Conservation (phyloP, 2,329 filamentous ascomycete genomes). For the Xylariomycetidae sp. region DNA sequence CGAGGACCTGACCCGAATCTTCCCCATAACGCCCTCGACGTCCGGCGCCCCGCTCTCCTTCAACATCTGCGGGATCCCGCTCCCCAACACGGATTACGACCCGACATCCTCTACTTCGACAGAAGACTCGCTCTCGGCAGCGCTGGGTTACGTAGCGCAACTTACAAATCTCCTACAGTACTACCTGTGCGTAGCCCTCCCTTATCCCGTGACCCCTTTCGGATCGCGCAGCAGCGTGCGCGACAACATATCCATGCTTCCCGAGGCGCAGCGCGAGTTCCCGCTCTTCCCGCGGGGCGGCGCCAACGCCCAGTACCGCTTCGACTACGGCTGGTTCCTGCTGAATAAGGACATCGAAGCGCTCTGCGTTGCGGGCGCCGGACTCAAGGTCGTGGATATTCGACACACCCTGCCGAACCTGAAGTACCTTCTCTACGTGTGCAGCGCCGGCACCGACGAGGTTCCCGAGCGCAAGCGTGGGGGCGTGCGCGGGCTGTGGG, state of each 20-base stretch:
- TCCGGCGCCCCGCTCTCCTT: constrained; percentile 65
- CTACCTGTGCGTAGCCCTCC: constrained; percentile 73
- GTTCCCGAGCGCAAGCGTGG: constrained; percentile 58
- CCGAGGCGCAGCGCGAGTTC: constrained; percentile 58
- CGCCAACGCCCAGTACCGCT: constrained; percentile 75
- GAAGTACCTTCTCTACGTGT: constrained; percentile 86
- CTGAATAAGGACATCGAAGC: constrained; percentile 91
- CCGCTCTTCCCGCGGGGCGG: constrained; percentile 68
- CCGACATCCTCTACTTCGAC: constrained; percentile 39
- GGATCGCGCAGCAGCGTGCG: constrained; percentile 67
- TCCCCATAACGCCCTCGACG: constrained; percentile 66
- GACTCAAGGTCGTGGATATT: constrained; percentile 79
- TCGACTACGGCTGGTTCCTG: constrained; percentile 95
- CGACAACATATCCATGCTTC: constrained; percentile 53
- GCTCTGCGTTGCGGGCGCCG: constrained; percentile 59
- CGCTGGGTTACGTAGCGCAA: constrained; percentile 74
- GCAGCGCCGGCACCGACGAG: constrained; percentile 69
- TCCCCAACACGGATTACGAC: constrained; percentile 79
- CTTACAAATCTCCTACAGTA: constrained; percentile 72
- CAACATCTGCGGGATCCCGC: constrained; percentile 70
- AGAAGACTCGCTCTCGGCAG: constrained; percentile 73
- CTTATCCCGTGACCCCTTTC: constrained; percentile 70
- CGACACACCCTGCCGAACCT: constrained; percentile 89
- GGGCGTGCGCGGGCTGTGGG: constrained; percentile 55
- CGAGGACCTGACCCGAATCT: constrained; percentile 74